Evolutionary conservation across 768 basidiomycete genomes (phyloP).

Genomic region (Tricholoma matsutake): DNA sequence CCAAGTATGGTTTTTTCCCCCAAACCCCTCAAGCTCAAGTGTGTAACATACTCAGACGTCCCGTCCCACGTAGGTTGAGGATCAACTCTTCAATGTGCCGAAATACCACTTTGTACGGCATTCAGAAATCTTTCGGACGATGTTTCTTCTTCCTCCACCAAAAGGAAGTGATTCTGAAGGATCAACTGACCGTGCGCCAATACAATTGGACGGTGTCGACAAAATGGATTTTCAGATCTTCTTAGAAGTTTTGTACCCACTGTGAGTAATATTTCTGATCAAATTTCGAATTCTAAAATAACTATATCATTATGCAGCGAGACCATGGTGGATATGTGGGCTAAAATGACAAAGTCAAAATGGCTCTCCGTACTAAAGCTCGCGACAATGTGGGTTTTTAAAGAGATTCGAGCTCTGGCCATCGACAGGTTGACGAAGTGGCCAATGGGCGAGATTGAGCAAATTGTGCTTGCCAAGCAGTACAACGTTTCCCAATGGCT

Average conservation of each 20-base stretch:
- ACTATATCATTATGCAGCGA: background rate
- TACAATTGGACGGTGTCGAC: background rate
- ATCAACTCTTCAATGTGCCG: slow-evolving; percentile 26
- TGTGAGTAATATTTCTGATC: background rate
- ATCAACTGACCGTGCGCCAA: background rate
- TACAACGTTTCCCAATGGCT: slow-evolving; percentile 34
- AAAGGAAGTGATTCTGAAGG: background rate
- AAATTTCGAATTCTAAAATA: background rate
- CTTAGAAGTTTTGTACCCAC: background rate
- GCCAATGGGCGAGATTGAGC: slow-evolving; percentile 20
- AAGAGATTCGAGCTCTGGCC: slow-evolving; percentile 25
- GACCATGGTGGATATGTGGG: background rate
- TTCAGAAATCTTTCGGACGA: slow-evolving; percentile 23
- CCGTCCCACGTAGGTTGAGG: slow-evolving; percentile 20
- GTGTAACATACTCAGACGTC: background rate
- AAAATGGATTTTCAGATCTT: background rate
- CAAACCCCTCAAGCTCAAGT: background rate
- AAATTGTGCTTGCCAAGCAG: slow-evolving; percentile 30
- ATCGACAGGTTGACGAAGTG: slow-evolving; percentile 21
- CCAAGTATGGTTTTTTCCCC: background rate
- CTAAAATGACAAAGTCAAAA: slow-evolving; percentile 14
- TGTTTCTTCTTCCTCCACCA: slow-evolving; percentile 21
- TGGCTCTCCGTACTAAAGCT: slow-evolving; percentile 40
- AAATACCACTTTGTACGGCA: slow-evolving; percentile 20
- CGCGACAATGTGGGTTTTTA: slow-evolving; percentile 36